Evolutionary conservation across 1,139 yeast species (phyloP).

Genomic region (Tardiomyces depauwii): DNA sequence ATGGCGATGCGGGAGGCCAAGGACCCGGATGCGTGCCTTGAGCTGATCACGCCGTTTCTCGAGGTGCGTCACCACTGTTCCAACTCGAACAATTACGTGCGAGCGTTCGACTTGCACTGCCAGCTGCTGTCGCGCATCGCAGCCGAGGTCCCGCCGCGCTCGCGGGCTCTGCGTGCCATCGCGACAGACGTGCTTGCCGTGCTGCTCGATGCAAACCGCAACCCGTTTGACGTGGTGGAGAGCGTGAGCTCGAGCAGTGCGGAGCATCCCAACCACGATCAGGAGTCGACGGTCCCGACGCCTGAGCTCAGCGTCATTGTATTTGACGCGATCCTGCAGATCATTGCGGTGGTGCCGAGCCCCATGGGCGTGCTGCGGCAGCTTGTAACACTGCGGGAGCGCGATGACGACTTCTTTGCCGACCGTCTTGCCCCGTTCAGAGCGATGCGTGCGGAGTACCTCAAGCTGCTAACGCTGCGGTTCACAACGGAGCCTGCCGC

Average conservation of each 20-base stretch:
- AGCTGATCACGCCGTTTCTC: background rate
- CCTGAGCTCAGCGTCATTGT: background rate
- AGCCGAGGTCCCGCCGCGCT: background rate
- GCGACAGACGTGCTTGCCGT: background rate
- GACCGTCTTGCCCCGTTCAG: background rate
- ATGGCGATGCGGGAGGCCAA: background rate
- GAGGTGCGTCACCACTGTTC: background rate
- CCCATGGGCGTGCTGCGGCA: background rate
- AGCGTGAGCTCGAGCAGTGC: background rate
- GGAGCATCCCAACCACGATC: background rate
- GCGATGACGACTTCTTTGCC: background rate
- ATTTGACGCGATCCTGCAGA: background rate
- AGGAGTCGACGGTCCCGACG: background rate
- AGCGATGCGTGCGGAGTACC: background rate
- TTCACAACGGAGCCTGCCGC: background rate
- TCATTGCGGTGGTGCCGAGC: background rate
- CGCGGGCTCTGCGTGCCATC: background rate
- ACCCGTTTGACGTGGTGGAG: background rate
- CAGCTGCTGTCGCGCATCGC: background rate
- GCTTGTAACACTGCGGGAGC: background rate
- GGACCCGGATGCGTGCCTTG: background rate
- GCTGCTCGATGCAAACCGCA: background rate
- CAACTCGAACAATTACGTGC: background rate
- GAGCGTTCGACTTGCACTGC: background rate
- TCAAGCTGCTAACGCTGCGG: conserved; percentile 6